Evolutionary conservation across 768 basidiomycete species (phyloP), one percentile per base, ranked within the genome.

Genomic region (Gymnopilus dilepis): DNA sequence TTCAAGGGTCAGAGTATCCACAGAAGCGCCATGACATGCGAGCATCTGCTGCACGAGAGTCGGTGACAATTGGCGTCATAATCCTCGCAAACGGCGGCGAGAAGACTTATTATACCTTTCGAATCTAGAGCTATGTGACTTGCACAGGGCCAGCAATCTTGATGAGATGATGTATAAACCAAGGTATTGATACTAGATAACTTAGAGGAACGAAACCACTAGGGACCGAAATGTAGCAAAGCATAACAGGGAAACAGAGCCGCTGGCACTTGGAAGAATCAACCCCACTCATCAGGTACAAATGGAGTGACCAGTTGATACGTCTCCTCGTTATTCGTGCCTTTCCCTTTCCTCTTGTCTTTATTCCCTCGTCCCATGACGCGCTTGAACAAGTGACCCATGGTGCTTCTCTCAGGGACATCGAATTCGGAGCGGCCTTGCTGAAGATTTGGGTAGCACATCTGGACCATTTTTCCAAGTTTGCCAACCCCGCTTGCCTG

Each of bases 271-370:
- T 15, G 52, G 40, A 42, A 60, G 30, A 19, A 6, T 74, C 70
- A 88, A 58, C 89, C 88, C 85, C 84, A 90, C 65, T 91, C 89
- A 59, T 91, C 88, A 17, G 88, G 76, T 17, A 91, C 84, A 73
- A 94, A 94, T 1, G 92, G 92, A 15, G 92, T 94, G 58, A 94
- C 90, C 11, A 92, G 81, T 41, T 92, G 89, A 63, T 89, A 94
- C 8, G 87, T 89, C 60, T 93, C 91, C 65, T 91, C 90, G 69
- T 94, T 94, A 68, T 92, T 92, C 50, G 83, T 80, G 4, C 83
- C 71, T 51, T 73, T 77, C 31, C 74, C 79, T 67, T 78, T 82
- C 67, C 75, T 83, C 21, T 73, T 74, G 24, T 75, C 71, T 65
- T 76, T 84, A 57, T 71, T 77, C 55, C 73, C 77, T 62, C 77